Base-by-base conservation (phyloP, 345 rosid species). In the Citrus unshiu region DNA sequence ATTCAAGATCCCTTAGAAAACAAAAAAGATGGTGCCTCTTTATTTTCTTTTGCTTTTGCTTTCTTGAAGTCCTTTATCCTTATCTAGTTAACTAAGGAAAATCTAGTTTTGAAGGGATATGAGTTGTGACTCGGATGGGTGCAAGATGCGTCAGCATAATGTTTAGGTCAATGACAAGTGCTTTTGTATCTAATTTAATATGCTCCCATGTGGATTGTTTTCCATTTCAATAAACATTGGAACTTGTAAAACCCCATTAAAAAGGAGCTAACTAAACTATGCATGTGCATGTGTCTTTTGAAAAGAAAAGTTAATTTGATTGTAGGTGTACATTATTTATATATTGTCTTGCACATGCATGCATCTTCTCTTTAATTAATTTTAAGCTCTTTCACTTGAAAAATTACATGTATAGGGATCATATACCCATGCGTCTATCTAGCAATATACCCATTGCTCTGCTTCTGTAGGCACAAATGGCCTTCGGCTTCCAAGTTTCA, bases 101-200 rank as follows among this genome's bases (percentile, higher is more conserved):
- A 69, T 70, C 9, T 66, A 51, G 67, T 40, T 70, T 39, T 70
- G 72, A 69, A 51, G 51, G 51, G 43, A 56, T 39, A 61, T 49
- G 75, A 68, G 16, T 49, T 46, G 39, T 83, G 91, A 84, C 73
- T 30, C 71, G 87, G 87, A 59, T 60, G 2, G 25, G 81, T 77
- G 79, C 37, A 77, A 77, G 68, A 35, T 62, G 84, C 49, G 87
- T 89, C 91, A 81, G 80, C 88, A 46, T 29, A 63, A 14, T 32
- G 18, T 72, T 51, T 78, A 40, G 81, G 34, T 61, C 76, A 62
- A 77, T 79, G n/a, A 59, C 69, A 73, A 68, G 76, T 56, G 61
- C 73, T 73, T 21, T 30, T 72, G 10, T 19, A 6, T 54, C 58
- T 1, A 54, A 18, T 54, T 54, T 18, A 18, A 14, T 73, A 68